These are phyloP conservation scores for Ascochyta rabiei DNA, from an alignment of 2,329 filamentous ascomycete genomes.

Conservation along the genomic window DNA sequence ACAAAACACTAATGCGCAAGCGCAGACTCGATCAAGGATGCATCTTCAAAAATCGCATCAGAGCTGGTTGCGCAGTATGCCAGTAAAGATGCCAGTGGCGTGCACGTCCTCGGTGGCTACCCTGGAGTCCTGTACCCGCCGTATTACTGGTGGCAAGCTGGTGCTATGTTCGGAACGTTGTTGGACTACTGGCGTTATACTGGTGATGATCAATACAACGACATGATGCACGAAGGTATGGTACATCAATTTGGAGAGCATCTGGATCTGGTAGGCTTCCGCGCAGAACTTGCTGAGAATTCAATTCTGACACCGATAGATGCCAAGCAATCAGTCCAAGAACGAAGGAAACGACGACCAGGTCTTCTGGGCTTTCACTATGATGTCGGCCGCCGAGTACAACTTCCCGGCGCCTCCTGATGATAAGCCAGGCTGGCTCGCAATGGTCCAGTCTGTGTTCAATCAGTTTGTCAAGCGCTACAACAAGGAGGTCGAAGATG, in stretches of 20 bases:
- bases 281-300: too few relatives aligned
- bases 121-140: constrained; percentile 53
- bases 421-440: constrained; percentile 52
- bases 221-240: constrained; percentile 62
- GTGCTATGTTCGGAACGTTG: constrained; percentile 72
- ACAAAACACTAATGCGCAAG: background rate
- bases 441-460: constrained; percentile 51
- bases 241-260: constrained; percentile 41
- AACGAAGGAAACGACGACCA: constrained; percentile 63
- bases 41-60: constrained; percentile 52
- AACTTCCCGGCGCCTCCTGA: constrained; percentile 52
- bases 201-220: constrained; percentile 73
- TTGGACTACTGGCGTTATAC: constrained; percentile 89
- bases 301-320: constrained; percentile 20
- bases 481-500: constrained; percentile 30
- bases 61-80: constrained; percentile 61
- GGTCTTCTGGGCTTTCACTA: constrained; percentile 63
- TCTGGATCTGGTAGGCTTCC: constrained; percentile 32
- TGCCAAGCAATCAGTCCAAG: constrained; percentile 46
- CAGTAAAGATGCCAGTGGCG: constrained; percentile 55
- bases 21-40: constrained; percentile 54
- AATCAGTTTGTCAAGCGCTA: constrained; percentile 46
- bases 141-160: constrained; percentile 73
- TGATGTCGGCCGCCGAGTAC: constrained; percentile 62
- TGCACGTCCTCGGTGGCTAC: constrained; percentile 50